Conservation (phyloP, 768 basidiomycete genomes). For the Pleurotus sapidus region DNA sequence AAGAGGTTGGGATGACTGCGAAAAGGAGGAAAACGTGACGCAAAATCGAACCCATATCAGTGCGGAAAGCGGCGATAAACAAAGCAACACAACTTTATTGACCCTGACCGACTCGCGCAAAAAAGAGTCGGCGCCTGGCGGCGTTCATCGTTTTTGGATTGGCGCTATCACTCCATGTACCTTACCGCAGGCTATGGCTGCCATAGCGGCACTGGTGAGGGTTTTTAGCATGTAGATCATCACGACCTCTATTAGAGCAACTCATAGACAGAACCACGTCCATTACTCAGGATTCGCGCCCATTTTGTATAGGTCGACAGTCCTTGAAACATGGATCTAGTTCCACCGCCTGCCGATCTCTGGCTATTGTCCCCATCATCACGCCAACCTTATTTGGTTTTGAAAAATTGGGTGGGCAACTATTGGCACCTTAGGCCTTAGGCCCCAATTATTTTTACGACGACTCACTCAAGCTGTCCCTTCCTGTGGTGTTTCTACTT, state of each 20-base stretch:
- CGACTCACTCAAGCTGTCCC: conserved; percentile 58
- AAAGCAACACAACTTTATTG: conserved; percentile 1
- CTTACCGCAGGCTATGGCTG: no score
- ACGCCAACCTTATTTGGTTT: conserved; percentile 76
- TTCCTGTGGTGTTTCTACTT: conserved; percentile 49
- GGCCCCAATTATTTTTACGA: conserved; percentile 66
- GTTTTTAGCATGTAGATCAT: not conserved
- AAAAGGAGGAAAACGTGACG: not conserved
- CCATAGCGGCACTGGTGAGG: conserved; percentile 74
- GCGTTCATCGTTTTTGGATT: no score
- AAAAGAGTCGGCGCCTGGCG: no score
- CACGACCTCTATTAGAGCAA: conserved; percentile 66
- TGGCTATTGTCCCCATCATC: conserved; percentile 81
- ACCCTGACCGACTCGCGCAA: not conserved
- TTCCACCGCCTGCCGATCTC: conserved; percentile 44
- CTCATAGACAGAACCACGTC: conserved; percentile 39
- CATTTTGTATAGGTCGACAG: no score
- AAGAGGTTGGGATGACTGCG: not conserved
- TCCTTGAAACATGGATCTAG: not conserved
- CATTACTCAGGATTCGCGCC: no score
- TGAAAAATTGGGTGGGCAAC: conserved; percentile 44
- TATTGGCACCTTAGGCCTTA: conserved; percentile 61
- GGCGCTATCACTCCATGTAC: no score
- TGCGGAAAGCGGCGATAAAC: conserved; percentile 2
- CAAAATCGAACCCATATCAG: not conserved